Evolutionary conservation across 2,329 filamentous ascomycete species (phyloP).

Genomic region (Fusarium heterosporum): DNA sequence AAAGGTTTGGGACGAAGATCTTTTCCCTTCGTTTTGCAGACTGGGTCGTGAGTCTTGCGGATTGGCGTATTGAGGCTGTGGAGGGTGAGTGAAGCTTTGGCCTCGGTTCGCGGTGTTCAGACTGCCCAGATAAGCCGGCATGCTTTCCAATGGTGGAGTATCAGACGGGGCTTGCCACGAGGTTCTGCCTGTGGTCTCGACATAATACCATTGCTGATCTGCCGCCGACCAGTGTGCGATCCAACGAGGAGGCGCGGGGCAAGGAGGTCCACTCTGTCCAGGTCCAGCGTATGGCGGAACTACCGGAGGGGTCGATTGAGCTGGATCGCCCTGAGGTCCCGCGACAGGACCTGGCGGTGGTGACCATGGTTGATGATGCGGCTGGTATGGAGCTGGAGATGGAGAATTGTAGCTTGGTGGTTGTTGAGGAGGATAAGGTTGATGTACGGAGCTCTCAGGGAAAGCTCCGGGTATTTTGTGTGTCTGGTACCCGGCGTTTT

Average conservation of each 20-base stretch:
- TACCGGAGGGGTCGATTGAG: background rate
- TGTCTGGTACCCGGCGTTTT: constrained; percentile 3
- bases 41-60: background rate
- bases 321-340: background rate
- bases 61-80: constrained; percentile 6
- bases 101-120: background rate
- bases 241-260: constrained; percentile 30
- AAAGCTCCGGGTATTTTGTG: background rate
- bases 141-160: constrained; percentile 8
- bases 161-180: constrained; percentile 15
- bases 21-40: background rate
- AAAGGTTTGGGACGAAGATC: background rate
- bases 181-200: constrained; percentile 26
- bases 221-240: constrained; percentile 40
- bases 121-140: constrained; percentile 21
- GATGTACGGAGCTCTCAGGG: background rate
- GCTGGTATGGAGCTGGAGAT: background rate
- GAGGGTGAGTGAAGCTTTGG: background rate
- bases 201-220: constrained; percentile 30
- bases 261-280: background rate
- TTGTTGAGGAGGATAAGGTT: background rate
- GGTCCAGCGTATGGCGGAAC: background rate
- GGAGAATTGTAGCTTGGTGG: constrained; percentile 3
- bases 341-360: background rate
- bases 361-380: constrained; percentile 4